Base-by-base conservation (phyloP, 2,329 filamentous ascomycete species). In the Colletotrichum tofieldiae region DNA sequence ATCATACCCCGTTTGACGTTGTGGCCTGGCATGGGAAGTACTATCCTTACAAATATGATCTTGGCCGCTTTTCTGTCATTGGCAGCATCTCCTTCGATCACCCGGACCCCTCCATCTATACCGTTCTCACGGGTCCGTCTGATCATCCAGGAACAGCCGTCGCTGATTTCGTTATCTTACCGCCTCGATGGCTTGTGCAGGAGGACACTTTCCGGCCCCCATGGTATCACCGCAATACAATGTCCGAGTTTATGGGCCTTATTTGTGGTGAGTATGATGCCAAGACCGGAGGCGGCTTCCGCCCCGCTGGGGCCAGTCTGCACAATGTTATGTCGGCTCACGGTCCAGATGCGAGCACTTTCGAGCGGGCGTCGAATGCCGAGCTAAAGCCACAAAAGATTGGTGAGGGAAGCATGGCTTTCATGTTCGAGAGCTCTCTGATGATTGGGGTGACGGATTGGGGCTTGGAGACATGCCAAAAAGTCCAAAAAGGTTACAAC, bases 11-110 rank as follows among this genome's bases (percentile, higher is more conserved):
- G 0, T 93, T 92, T 76, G 90, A 93, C 75, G 86, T 92, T 3
- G 90, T 93, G 18, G 90, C 89, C 23, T 92, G 90, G 90, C 90
- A 92, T 75, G 91, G 91, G n/a, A 89, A 87, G 71, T 92, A 92
- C 79, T 89, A 89, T 67, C 91, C 91, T 0, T 92, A 89, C 84
- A 93, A 92, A 78, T 93, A 93, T 79, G 90, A 92, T 75, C 83
- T 93, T 0, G 89, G 88, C 49, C 88, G 89, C 39, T 92, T 92
- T 82, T 89, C 88, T 76, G 87, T 87, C 58, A 89, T 92, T 26
- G 90, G 90, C 6, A 88, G 84, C 35, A 88, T 91, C 63, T 90
- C 88, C 3, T 91, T 87, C 75, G 90, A 92, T 76, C 91, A 92
- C 75, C 90, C 90, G 0, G 91, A 93, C 74, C 91, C 91, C 0